Base-by-base conservation (phyloP, 345 rosid genomes). In the Mallotus nudiflorus region DNA sequence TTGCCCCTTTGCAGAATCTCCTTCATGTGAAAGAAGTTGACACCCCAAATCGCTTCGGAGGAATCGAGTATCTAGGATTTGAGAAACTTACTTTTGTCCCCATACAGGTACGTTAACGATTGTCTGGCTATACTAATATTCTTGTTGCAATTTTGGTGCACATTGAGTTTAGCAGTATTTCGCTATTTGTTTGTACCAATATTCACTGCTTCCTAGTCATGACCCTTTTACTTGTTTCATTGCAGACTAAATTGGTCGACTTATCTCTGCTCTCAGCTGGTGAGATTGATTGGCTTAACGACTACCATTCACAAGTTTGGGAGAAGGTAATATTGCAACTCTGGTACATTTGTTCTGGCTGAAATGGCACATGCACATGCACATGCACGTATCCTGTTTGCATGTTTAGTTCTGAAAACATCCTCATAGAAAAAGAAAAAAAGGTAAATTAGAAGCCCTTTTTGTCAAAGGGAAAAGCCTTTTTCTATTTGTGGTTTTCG, bases 31-130 rank as follows among this genome's bases (percentile, higher is more conserved):
- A 70, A 81, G 96, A 86, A 78, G 79, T 79, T 37, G 80, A 87
- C 67, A 91, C 97, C 10, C 91, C 95, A 0, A 87, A 94, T 70
- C 87, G 85, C 48, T 94, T 86, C 67, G 97, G 98, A 67, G 98
- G 97, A 69, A 67, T 72, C 31, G 83, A 78, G 37, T 94, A 91
- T 79, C 81, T 94, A 52, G 95, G 93, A 78, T 94, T 94, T 45
- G 96, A 91, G 72, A 94, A 87, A 72, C 88, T 94, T 75, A 91
- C 97, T 2, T 91, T 90, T 55, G 78, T 90, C 61, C 97, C 97
- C 58, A 91, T 94, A 75, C 98, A 91, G 97, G 98, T 90, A 80
- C 22, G 42, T 59, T 45, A 9, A 11, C 29, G 29, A 45, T 73
- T 55, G 37, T 35, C 35, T 10, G 35, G 4, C 55, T 56, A 29